A percentile compares a stretch with the other conserved stretches of the same genome.
phyloP scores from a whole-genome alignment of 2,329 filamentous ascomycete species.

The Scytalidium sp. region DNA sequence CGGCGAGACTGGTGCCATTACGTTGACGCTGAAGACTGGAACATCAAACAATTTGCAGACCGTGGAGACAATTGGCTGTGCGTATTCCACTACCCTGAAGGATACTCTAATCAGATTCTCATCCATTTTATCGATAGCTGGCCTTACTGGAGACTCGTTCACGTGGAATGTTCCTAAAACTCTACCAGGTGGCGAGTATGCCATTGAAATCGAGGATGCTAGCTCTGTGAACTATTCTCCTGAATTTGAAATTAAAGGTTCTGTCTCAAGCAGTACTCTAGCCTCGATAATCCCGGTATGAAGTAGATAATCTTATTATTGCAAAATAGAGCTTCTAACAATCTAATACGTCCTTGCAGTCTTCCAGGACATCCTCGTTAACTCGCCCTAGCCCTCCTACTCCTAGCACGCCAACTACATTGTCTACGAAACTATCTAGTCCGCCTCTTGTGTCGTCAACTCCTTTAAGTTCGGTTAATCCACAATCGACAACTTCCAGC shows the following conservation, averaged over 20 bases:
- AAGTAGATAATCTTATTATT: too few species aligned
- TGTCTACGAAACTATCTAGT: background rate
- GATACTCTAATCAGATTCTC: constrained; percentile 6
- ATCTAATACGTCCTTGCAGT: too few species aligned
- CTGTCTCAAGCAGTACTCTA: constrained; percentile 5
- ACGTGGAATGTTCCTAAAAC: constrained; percentile 14
- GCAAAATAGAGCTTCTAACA: too few species aligned
- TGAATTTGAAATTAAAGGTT: constrained; percentile 4
- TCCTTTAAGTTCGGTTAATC: too few species aligned
- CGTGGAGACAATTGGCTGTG: constrained; percentile 23
- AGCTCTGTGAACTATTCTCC: constrained; percentile 3
- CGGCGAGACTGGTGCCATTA: constrained; percentile 22
- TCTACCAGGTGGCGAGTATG: constrained; percentile 3
- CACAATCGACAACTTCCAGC: too few species aligned
- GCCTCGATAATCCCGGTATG: too few species aligned
- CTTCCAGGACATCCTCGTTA: too few species aligned
- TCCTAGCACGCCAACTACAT: too few species aligned
- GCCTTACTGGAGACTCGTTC: constrained; percentile 18
- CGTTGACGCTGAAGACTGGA: constrained; percentile 24
- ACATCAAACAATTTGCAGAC: constrained; percentile 15
- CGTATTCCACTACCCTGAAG: constrained; percentile 3
- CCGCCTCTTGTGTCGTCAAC: too few species aligned
- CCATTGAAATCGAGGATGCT: constrained; percentile 8
- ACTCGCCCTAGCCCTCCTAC: too few species aligned
- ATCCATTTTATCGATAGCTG: constrained; percentile 10